A percentile compares a stretch with the other conserved stretches of the same genome.
These are phyloP conservation scores for Magnolia officinalis DNA, from an alignment of 164 flowering plant genomes.

Conservation along the genomic window DNA sequence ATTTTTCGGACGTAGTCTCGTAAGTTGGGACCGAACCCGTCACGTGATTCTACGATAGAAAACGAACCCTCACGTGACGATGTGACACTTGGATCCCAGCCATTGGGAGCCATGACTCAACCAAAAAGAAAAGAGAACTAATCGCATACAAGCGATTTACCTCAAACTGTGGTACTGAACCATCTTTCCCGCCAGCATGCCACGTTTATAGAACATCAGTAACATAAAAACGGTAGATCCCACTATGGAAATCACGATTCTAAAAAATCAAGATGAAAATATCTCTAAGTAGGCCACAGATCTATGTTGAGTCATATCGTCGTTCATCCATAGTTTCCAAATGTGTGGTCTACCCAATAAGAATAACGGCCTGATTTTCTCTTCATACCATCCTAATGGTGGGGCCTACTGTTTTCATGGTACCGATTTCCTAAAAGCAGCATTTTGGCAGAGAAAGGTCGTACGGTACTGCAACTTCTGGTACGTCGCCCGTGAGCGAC, in stretches of 20 bases:
- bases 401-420: not conserved
- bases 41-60: not conserved
- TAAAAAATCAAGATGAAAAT: not conserved
- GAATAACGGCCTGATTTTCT: not conserved
- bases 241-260: not conserved
- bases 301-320: not conserved
- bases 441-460: not conserved
- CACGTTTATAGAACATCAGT: too few species aligned
- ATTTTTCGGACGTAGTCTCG: not conserved
- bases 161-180: not conserved
- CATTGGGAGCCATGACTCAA: not conserved
- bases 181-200: not conserved
- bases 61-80: not conserved
- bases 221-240: not conserved
- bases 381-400: not conserved
- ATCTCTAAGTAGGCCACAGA: not conserved
- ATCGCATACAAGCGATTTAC: not conserved
- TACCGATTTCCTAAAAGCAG: not conserved
- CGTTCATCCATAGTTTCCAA: not conserved
- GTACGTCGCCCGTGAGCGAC: not conserved
- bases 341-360: not conserved
- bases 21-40: not conserved
- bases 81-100: not conserved
- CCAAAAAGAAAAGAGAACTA: not conserved
- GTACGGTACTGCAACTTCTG: not conserved